Percentiles rank a stretch among this genome's conserved stretches.
Evolutionary conservation across 306 rosid species (phyloP).

Genomic region (Fragaria ananassa): DNA sequence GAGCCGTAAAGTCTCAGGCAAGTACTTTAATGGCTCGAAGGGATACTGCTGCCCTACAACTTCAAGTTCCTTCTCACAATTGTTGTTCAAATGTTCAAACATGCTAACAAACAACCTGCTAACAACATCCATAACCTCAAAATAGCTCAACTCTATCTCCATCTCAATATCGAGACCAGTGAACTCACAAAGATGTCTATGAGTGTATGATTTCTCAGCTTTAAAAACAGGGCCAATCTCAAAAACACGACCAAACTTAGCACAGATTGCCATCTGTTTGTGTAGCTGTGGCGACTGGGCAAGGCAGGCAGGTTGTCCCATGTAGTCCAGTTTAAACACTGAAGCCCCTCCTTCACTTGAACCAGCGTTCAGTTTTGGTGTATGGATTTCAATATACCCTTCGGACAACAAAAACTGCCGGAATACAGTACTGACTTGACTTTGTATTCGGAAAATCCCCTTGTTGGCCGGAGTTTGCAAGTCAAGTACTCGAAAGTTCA

Average conservation of each 20-base stretch:
- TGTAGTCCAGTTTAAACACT: conserved; percentile 77
- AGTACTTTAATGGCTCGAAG: no score
- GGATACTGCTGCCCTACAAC: no score
- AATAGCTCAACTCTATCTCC: conserved; percentile 72
- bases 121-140: conserved; percentile 85
- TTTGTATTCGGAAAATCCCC: conserved; percentile 65
- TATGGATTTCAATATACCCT: conserved; percentile 64
- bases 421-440: conserved; percentile 50
- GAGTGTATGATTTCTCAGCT: conserved; percentile 84
- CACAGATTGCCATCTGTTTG: conserved; percentile 93
- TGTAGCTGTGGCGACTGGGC: conserved; percentile 96
- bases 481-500: conserved; percentile 69
- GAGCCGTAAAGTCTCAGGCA: no score
- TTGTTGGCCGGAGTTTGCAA: conserved; percentile 71
- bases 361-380: conserved; percentile 78
- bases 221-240: conserved; percentile 84
- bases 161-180: conserved; percentile 89
- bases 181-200: conserved; percentile 87
- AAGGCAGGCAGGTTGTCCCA: conserved; percentile 75
- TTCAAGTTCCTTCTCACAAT: conserved; percentile 39
- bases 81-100: conserved; percentile 63
- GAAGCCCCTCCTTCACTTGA: conserved; percentile 98
- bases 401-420: conserved; percentile 53
- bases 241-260: conserved; percentile 73
- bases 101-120: conserved; percentile 69